A percentile compares a stretch with the other conserved stretches of the same genome.
These are phyloP conservation scores for Spirogloea muscicola DNA, from an alignment of 139 green algal species.

Conservation along the genomic window DNA sequence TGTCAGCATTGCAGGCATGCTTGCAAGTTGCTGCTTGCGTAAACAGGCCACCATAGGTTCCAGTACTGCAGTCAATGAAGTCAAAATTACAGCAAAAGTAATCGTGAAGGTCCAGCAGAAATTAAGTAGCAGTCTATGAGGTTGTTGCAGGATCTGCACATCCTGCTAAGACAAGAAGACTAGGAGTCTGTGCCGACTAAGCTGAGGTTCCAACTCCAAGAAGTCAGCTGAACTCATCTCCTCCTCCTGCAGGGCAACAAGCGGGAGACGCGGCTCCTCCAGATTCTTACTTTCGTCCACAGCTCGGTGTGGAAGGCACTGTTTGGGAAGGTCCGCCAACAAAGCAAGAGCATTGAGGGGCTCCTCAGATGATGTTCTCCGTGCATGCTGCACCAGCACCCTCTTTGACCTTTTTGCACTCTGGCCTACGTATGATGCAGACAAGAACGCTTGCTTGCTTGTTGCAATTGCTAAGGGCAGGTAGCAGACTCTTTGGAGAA, in stretches of 20 bases:
- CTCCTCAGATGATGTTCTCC: background rate
- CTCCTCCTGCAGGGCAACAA: constrained; percentile 44
- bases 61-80: constrained; percentile 1
- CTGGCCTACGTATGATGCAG: background rate
- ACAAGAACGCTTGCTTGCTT: background rate
- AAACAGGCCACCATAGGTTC: background rate
- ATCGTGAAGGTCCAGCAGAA: background rate
- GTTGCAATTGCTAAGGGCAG: background rate
- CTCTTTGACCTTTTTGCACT: background rate
- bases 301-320: constrained; percentile 83
- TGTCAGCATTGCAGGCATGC: too few species aligned
- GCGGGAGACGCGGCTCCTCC: constrained; percentile 74
- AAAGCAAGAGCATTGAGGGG: background rate
- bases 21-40: too few species aligned
- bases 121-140: constrained; percentile 1
- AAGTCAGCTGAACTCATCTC: too few species aligned
- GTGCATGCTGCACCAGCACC: background rate
- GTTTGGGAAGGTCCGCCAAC: constrained; percentile 71
- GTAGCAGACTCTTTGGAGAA: constrained; percentile 91
- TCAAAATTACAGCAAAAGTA: background rate
- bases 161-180: background rate
- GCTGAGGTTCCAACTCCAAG: too few species aligned
- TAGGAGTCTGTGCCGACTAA: too few species aligned
- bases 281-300: constrained; percentile 88
- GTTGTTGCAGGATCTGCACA: background rate